Base-by-base conservation (phyloP, 78 protist species). In the Speleostelium caveatum region DNA sequence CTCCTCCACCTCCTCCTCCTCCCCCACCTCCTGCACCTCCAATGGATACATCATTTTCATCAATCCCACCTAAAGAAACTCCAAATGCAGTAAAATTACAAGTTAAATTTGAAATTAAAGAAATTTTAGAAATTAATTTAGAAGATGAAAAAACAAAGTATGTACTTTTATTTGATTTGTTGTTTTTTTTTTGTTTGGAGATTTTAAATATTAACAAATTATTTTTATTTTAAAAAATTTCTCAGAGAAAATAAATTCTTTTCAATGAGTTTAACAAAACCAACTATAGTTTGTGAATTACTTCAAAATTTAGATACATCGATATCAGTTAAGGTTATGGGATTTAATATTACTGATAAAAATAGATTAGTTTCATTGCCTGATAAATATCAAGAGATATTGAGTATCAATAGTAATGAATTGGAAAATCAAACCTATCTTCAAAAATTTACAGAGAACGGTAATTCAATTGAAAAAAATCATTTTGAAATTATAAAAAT, bases 251-350 rank as follows among this genome's bases (percentile, higher is more conserved):
- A 32, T 7, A 63, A 63, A 51, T 83, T 83, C 63, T 56, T 83
- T 41, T 83, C 72, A 39, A 55, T 83, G 42, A 4, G 26, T 14
- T 17, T 83, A 19, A 24, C 36, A 16, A 42, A 73, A 39, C 91
- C 79, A 24, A 32, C 32, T 0, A 59, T 67, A 21, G 3, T 24
- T 28, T 45, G 61, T 6, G 38, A 49, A 35, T 49, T 68, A 36
- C 69, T 28, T 63, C 67, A 83, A 28, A 83, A 83, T 69, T 74
- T 72, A 21, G 91, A 83, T 32, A 56, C 51, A 4, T 56, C 41
- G 16, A 38, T 83, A 7, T 2, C 22, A 1, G 32, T 83, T 7
- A 69, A 26, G 33, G 24, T 39, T 16, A 30, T 30, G 2, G 56
- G 67, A 17, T 17, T 83, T 12, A n/a, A 45, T 38, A 45, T 83